Evolutionary conservation across 768 basidiomycete species (phyloP).

Genomic region (Amanita thiersii): DNA sequence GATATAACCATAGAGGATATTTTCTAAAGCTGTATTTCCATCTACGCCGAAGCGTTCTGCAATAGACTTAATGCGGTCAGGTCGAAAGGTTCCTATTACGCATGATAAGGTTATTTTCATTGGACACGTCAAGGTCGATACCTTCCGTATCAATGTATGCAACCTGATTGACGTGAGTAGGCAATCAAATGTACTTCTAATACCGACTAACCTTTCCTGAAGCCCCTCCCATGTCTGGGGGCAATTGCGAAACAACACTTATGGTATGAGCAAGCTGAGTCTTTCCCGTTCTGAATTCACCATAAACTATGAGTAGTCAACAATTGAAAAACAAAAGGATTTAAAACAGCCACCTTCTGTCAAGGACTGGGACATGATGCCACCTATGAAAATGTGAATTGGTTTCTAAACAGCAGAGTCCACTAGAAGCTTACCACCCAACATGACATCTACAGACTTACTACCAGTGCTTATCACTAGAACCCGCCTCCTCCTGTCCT

Average conservation of each 20-base stretch:
- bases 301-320: constrained; percentile 56
- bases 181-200: constrained; percentile 1
- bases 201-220: constrained; percentile 61
- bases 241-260: constrained; percentile 85
- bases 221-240: constrained; percentile 84
- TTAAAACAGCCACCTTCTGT: constrained; percentile 57
- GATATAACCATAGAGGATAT: constrained; percentile 75
- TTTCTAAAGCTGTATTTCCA: constrained; percentile 77
- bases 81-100: constrained; percentile 78
- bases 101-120: constrained; percentile 12
- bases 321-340: neutral
- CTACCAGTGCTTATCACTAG: constrained; percentile 86
- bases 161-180: constrained; percentile 37
- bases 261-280: constrained; percentile 95
- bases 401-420: neutral
- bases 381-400: constrained; percentile 39
- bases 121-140: constrained; percentile 13
- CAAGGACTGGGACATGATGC: constrained; percentile 88
- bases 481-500: constrained; percentile 77
- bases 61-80: constrained; percentile 85
- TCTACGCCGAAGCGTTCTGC: constrained; percentile 95
- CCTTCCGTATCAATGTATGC: constrained; percentile 91
- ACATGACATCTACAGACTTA: constrained; percentile 81
- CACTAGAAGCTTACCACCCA: constrained; percentile 59
- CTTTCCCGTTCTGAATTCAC: constrained; percentile 94